Conservation (phyloP, 2,329 filamentous ascomycete species). For the Beauveria caledonica region DNA sequence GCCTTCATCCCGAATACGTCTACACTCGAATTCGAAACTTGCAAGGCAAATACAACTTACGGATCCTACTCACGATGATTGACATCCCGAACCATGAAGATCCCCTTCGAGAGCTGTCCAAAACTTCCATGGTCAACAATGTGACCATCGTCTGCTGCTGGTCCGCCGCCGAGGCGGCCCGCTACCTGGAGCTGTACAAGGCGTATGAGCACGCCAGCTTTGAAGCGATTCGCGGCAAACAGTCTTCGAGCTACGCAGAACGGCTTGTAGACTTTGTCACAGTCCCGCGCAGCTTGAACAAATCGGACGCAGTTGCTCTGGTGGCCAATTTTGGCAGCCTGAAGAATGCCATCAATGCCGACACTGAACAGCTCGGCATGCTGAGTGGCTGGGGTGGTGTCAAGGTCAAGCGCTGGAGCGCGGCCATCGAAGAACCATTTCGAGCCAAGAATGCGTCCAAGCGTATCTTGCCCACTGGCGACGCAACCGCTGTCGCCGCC, state of each 20-base stretch:
- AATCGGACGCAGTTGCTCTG: conserved; percentile 83
- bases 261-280: conserved; percentile 90
- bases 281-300: conserved; percentile 81
- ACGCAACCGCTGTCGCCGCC: background rate
- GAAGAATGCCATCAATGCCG: conserved; percentile 77
- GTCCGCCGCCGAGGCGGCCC: conserved; percentile 86
- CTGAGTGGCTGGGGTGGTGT: conserved; percentile 93
- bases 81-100: conserved; percentile 95
- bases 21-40: conserved; percentile 84
- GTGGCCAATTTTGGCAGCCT: conserved; percentile 90
- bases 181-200: conserved; percentile 93
- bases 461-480: conserved; percentile 21
- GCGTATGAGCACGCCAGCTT: conserved; percentile 79
- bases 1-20: conserved; percentile 94
- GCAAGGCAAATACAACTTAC: conserved; percentile 77
- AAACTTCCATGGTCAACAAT: conserved; percentile 87
- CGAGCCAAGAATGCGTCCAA: conserved; percentile 63
- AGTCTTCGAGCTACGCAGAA: conserved; percentile 76
- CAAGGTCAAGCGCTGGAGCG: conserved; percentile 83
- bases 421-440: conserved; percentile 78
- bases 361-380: conserved; percentile 72
- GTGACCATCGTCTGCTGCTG: conserved; percentile 89
- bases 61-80: conserved; percentile 82
- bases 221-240: conserved; percentile 75
- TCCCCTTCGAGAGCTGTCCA: conserved; percentile 77